Evolutionary conservation across 495 filamentous ascomycete species (phyloP), one percentile per base, ranked within the genome.

Genomic region (Penicillium atrosanguineum): DNA sequence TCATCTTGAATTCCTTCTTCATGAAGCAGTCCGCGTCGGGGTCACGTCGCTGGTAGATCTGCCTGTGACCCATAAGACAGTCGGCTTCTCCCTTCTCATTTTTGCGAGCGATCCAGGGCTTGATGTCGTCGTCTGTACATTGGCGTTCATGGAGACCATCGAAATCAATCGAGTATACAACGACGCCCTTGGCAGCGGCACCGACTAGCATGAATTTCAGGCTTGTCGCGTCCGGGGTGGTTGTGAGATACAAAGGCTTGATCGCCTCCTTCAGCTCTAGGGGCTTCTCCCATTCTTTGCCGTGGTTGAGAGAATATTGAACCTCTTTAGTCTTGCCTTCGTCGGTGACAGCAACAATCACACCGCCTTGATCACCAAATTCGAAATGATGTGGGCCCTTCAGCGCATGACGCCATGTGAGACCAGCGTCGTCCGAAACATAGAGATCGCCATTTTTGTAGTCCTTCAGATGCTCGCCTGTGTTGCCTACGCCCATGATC

Each of bases 51-150:
- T 73, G 76, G 69, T 84, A 98, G 58, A 74, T 89, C 67, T 97
- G 91, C 52, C 84, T 91, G 57, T 93, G 91, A 7, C 94, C 94
- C 94, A 97, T 97, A 56, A 98, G 75, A 67, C 94, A 98, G 39
- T 85, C 87, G 16, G 90, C 82, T 21, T 95, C 79, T 3, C 86
- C 85, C 1, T 96, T 79, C 26, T 90, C 81, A 67, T 96, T 86
- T 14, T 87, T 72, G 7, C 91, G 83, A 20, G 93, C 95, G 48
- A 77, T 81, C 94, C 94, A 98, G 46, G 84, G 75, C 63, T 96
- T 90, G 63, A 95, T 86, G 62, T 98, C 94, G 26, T 77, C 73
- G 7, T 89, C 78, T 47, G 84, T 82, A 71, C 95, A 97, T 58
- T 91, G 86, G 19, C 78, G 73, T 63, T 95, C 86, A 62, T 95